Conservation (phyloP, 2,329 filamentous ascomycete genomes). For the Xylaria sp. region DNA sequence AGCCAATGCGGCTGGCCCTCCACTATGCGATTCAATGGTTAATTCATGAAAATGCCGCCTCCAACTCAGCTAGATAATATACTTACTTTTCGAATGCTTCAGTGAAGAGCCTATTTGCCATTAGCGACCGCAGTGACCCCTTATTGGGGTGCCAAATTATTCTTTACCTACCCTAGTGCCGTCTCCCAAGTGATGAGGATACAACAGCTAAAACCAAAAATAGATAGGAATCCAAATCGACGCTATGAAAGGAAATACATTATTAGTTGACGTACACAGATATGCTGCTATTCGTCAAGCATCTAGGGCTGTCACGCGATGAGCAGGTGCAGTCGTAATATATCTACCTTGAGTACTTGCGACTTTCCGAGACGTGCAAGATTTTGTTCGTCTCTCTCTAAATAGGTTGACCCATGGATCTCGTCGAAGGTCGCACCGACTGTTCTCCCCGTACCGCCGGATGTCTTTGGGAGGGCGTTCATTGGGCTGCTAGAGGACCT, state of each 20-base stretch:
- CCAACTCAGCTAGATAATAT: background rate
- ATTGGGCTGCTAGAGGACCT: background rate
- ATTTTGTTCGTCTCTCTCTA: constrained; percentile 36
- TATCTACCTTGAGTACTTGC: constrained; percentile 38
- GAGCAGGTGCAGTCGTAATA: constrained; percentile 3
- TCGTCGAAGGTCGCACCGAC: constrained; percentile 33
- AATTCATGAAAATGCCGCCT: background rate
- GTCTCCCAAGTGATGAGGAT: constrained; percentile 41
- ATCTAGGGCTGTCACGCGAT: background rate
- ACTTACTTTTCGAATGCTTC: constrained; percentile 34
- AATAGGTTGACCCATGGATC: constrained; percentile 40
- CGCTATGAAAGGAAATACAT: constrained; percentile 24
- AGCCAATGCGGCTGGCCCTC: constrained; percentile 37
- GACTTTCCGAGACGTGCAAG: constrained; percentile 40
- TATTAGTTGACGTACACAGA: background rate
- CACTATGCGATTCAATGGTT: constrained; percentile 27
- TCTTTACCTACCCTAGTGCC: constrained; percentile 33
- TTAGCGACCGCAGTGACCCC: constrained; percentile 3
- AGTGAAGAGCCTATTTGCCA: constrained; percentile 29
- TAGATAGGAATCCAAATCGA: constrained; percentile 40
- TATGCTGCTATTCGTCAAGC: background rate
- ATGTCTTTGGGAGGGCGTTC: constrained; percentile 19
- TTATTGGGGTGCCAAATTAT: background rate
- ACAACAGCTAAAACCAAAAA: constrained; percentile 40
- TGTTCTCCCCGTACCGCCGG: constrained; percentile 8